Percentiles rank a stretch among this genome's conserved stretches.
Conservation (phyloP, 495 filamentous ascomycete genomes). For the Hypoxylon trugodes region DNA sequence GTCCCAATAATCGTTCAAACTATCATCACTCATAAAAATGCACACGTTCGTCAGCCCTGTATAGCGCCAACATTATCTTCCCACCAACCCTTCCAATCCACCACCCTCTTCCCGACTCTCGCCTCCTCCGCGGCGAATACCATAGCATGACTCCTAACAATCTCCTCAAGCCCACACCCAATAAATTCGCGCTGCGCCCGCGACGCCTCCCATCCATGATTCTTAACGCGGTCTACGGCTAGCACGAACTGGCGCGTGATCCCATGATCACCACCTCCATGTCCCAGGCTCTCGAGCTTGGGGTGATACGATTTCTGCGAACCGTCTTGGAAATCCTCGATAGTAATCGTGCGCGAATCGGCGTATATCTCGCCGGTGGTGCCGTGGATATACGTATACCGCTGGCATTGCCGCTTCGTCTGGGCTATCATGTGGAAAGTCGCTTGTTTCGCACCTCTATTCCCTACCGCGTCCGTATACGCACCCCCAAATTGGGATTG, state of each 20-base stretch:
- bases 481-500: neutral
- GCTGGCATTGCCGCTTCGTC: slow-evolving; percentile 84
- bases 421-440: slow-evolving; percentile 93
- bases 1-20: no score
- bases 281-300: slow-evolving; percentile 62
- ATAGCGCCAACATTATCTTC: slow-evolving; percentile 52
- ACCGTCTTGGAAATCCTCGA: slow-evolving; percentile 70
- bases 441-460: slow-evolving; percentile 80
- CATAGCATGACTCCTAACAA: slow-evolving; percentile 86
- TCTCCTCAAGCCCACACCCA: slow-evolving; percentile 84
- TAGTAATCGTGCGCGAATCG: slow-evolving; percentile 70
- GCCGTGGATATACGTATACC: slow-evolving; percentile 84
- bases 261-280: slow-evolving; percentile 91
- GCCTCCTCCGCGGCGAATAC: slow-evolving; percentile 96
- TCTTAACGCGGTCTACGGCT: slow-evolving; percentile 83
- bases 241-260: slow-evolving; percentile 79
- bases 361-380: slow-evolving; percentile 85
- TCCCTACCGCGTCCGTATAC: slow-evolving; percentile 34
- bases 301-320: slow-evolving; percentile 62
- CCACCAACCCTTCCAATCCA: slow-evolving; percentile 88
- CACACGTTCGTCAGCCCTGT: neutral
- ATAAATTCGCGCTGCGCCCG: slow-evolving; percentile 79
- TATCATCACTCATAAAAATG: neutral
- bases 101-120: slow-evolving; percentile 68
- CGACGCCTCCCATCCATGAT: slow-evolving; percentile 68